Evolutionary conservation across 2,329 filamentous ascomycete genomes (phyloP).

Genomic region (Diaporthe destruens): DNA sequence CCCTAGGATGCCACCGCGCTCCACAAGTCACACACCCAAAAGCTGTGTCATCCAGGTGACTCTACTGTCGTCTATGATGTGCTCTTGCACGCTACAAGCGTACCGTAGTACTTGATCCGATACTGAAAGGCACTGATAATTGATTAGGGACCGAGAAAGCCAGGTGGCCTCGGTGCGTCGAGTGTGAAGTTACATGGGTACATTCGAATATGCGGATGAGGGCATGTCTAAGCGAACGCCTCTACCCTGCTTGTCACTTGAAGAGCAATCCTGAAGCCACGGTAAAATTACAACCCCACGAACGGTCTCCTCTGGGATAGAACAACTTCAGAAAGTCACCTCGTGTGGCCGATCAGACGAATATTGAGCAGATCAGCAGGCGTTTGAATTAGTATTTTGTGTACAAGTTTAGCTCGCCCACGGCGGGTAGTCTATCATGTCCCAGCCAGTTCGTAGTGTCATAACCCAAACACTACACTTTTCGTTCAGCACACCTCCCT

Average conservation of each 20-base stretch:
- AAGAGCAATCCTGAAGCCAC: background rate
- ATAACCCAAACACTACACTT: background rate
- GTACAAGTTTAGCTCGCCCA: constrained; percentile 9
- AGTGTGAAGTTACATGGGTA: background rate
- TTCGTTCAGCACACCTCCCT: background rate
- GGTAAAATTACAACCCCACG: no score
- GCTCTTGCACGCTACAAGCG: background rate
- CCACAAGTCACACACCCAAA: no score
- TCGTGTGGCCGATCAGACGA: background rate
- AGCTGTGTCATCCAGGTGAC: no score
- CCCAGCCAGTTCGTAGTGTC: constrained; percentile 1
- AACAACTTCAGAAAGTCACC: background rate
- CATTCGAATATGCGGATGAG: background rate
- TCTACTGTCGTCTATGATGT: background rate
- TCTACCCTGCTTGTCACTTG: background rate
- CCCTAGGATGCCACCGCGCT: background rate
- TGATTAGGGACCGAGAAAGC: background rate
- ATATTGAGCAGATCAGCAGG: background rate
- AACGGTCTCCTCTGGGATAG: background rate
- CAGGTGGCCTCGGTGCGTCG: background rate
- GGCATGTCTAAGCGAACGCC: no score
- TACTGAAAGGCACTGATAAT: background rate
- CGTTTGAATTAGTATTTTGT: constrained; percentile 1
- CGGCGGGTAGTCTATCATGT: background rate
- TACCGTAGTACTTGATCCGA: background rate